A percentile compares a stretch with the other conserved stretches of the same genome.
These are phyloP conservation scores for Globisporangium paroecandrum DNA, from an alignment of 352 stramenopile species.

Conservation along the genomic window DNA sequence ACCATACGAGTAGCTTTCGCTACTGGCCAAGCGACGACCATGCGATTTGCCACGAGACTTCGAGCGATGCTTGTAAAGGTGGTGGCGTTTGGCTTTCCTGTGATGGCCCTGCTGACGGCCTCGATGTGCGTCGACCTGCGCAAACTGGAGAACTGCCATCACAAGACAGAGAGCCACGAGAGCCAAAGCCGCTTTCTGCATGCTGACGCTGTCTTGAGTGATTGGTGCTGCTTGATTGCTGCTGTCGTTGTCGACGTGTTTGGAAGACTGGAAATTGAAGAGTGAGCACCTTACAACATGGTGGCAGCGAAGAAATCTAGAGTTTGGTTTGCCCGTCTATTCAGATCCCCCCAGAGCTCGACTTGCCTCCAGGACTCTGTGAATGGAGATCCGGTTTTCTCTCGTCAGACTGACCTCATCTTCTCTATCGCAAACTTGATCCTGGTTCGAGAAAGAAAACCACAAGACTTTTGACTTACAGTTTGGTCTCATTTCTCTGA, in stretches of 20 bases:
- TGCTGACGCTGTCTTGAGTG: neutral
- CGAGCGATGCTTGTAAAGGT: neutral
- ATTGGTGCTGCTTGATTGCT: neutral
- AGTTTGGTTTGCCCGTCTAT: neutral
- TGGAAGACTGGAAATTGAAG: neutral
- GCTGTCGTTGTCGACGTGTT: neutral
- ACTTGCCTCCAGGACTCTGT: neutral
- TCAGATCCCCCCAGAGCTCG: neutral
- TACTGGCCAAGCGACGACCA: neutral
- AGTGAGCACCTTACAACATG: neutral
- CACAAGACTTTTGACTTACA: neutral
- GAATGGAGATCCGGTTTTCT: neutral
- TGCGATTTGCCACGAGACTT: neutral
- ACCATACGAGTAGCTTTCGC: neutral
- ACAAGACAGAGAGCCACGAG: neutral
- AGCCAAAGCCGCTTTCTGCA: neutral
- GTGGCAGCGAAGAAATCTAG: neutral
- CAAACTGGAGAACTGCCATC: conserved; percentile 2
- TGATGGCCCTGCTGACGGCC: neutral
- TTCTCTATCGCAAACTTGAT: neutral
- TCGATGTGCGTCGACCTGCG: neutral
- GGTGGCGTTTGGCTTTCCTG: neutral
- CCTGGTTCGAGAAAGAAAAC: neutral
- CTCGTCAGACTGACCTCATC: neutral
- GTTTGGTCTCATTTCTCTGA: too few relatives aligned